Evolutionary conservation across 2,329 filamentous ascomycete genomes (phyloP), one percentile per base, ranked within the genome.

Genomic region (Fonsecaea nubica): DNA sequence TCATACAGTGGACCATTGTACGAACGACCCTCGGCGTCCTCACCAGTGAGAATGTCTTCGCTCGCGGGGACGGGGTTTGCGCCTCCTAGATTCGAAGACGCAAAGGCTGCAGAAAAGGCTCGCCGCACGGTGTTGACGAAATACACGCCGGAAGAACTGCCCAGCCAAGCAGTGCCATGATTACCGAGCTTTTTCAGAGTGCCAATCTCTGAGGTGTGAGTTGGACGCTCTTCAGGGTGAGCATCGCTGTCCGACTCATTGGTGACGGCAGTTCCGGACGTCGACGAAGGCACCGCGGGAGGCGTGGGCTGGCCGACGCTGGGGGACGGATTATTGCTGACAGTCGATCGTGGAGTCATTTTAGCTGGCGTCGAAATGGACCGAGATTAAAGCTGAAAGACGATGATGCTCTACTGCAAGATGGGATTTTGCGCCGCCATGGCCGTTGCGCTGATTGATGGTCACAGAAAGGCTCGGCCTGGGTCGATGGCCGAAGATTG

Each of bases 101-200:
- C 74, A 33, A 78, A 70, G 6, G 76, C 75, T 21, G 75, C 73
- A 5, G 80, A 79, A 72, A 85, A 85, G n/a, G 83, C 82, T 36
- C 80, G 79, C 50, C 81, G 81, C 63, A 85, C 84, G 0, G 83
- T 85, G 65, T 85, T 84, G 70, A 83, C 79, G 73, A 85, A 85
- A 74, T 81, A 85, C 53, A 85, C 81, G 3, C 84, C 83, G 48
- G 80, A 83, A 12, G 82, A 82, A 70, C 81, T 84, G 32, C 84
- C 83, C 35, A 85, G 81, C 71, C 84, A 85, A 61, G 84, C 79
- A 58, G 82, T 84, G 66, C 82, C 80, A 45, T 81, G 77, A 45
- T 78, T 78, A 3, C 78, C 77, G 55, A 80, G 76, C 21, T 80
- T 77, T 33, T 76, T 80, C 60, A 81, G 71, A 61, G 79, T 80